Evolutionary conservation across 78 protist genomes (phyloP).

Genomic region (Bigelowiella natans): DNA sequence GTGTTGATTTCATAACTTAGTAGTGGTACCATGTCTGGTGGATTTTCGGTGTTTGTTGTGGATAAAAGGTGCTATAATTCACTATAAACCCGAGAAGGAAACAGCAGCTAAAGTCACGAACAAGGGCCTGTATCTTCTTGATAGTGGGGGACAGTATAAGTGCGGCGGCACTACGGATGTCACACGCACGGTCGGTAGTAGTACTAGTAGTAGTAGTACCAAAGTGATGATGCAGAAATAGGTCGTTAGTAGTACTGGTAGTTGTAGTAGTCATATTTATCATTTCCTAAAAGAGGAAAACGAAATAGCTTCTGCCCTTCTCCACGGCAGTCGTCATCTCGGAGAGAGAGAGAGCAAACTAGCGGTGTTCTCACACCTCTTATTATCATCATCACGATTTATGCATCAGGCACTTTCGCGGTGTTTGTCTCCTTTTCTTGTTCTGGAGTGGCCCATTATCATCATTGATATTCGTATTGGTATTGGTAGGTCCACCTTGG

Average conservation of each 20-base stretch:
- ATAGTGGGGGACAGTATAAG: slow-evolving; percentile 78
- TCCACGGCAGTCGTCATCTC: no score
- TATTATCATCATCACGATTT: no score
- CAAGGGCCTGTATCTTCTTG: slow-evolving; percentile 43
- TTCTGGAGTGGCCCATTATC: background rate
- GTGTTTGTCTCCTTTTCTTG: background rate
- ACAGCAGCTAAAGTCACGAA: background rate
- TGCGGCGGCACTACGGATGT: slow-evolving; percentile 88
- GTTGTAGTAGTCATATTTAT: no score
- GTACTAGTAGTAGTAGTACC: no score
- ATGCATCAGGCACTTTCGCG: background rate
- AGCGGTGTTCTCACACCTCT: no score
- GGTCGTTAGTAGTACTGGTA: no score
- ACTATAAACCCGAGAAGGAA: background rate
- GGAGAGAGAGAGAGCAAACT: no score
- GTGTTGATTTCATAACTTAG: slow-evolving; percentile 15
- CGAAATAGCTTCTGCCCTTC: no score
- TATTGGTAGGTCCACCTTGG: slow-evolving; percentile 64
- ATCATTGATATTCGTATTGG: background rate
- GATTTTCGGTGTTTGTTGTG: background rate
- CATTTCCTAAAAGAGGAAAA: no score
- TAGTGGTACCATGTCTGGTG: slow-evolving; percentile 1
- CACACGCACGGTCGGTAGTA: slow-evolving; percentile 78
- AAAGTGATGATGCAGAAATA: no score
- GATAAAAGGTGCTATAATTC: background rate